phyloP scores from a whole-genome alignment of 768 basidiomycete genomes.

The Collybiopsis confluens region DNA sequence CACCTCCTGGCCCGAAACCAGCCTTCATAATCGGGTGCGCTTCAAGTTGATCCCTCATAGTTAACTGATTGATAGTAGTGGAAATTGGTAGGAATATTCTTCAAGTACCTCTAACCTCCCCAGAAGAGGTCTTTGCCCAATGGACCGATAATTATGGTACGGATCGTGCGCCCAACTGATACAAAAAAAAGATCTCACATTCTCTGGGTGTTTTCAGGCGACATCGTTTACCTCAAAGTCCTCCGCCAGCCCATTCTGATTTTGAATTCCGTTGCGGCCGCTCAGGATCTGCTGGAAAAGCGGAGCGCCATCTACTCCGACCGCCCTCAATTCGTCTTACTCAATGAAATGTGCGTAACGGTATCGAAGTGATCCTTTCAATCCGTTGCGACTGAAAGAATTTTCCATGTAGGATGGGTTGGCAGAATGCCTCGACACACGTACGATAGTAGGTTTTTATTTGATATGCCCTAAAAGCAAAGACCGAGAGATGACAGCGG shows the following conservation, averaged over 20 bases:
- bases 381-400: not conserved
- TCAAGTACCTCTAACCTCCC: slow-evolving; percentile 1
- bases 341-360: slow-evolving; percentile 40
- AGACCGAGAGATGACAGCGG: slow-evolving; percentile 26
- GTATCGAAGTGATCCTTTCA: not conserved
- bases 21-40: not conserved
- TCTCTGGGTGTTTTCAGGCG: slow-evolving; percentile 25
- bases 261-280: slow-evolving; percentile 41
- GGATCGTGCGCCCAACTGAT: not conserved
- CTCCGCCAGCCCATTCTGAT: slow-evolving; percentile 46
- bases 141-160: slow-evolving; percentile 4
- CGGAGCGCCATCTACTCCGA: slow-evolving; percentile 53
- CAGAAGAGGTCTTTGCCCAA: not conserved
- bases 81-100: not conserved
- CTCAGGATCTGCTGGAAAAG: slow-evolving; percentile 47
- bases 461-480: not conserved
- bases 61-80: not conserved
- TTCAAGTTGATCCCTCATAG: not conserved
- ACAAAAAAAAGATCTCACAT: not conserved
- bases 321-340: slow-evolving; percentile 43
- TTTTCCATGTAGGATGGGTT: slow-evolving; percentile 36
- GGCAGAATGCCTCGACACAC: slow-evolving; percentile 44
- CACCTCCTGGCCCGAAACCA: slow-evolving; percentile 4
- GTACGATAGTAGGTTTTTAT: slow-evolving; percentile 36
- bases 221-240: slow-evolving; percentile 36